phyloP scores from a whole-genome alignment of 257 asterid genomes.

The Lantana camara region DNA sequence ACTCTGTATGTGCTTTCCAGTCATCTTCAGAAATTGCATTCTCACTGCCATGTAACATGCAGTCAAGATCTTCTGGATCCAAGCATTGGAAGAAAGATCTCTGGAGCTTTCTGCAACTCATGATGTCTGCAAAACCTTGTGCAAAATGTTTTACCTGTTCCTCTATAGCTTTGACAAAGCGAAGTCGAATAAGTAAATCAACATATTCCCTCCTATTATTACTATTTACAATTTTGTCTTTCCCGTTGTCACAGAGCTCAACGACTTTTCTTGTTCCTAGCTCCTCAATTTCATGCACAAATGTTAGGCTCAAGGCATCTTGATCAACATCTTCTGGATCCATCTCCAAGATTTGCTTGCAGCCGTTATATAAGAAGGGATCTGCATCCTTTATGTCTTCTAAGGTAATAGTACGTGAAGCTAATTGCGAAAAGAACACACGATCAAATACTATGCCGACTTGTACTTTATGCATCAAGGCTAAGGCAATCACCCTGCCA shows the following conservation, averaged over 20 bases:
- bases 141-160: constrained; percentile 72
- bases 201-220: constrained; percentile 74
- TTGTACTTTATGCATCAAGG: constrained; percentile 92
- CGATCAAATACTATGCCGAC: constrained; percentile 93
- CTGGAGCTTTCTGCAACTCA: constrained; percentile 41
- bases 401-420: constrained; percentile 60
- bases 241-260: constrained; percentile 78
- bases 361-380: constrained; percentile 82
- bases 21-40: constrained; percentile 78
- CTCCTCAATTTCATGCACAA: constrained; percentile 78
- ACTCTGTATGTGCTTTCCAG: constrained; percentile 92
- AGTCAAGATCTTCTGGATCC: constrained; percentile 77
- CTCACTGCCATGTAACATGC: constrained; percentile 86
- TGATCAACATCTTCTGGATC: constrained; percentile 79
- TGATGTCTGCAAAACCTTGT: constrained; percentile 73
- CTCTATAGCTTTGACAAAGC: constrained; percentile 63
- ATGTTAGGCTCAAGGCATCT: constrained; percentile 87
- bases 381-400: constrained; percentile 90
- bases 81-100: constrained; percentile 69
- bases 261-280: constrained; percentile 73
- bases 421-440: constrained; percentile 69
- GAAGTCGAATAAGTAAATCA: constrained; percentile 69
- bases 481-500: constrained; percentile 90
- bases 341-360: constrained; percentile 93
- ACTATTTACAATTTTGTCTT: constrained; percentile 65